Percentiles rank a stretch among this genome's conserved stretches.
Evolutionary conservation across 306 rosid genomes (phyloP).

Genomic region (Myrica gale): DNA sequence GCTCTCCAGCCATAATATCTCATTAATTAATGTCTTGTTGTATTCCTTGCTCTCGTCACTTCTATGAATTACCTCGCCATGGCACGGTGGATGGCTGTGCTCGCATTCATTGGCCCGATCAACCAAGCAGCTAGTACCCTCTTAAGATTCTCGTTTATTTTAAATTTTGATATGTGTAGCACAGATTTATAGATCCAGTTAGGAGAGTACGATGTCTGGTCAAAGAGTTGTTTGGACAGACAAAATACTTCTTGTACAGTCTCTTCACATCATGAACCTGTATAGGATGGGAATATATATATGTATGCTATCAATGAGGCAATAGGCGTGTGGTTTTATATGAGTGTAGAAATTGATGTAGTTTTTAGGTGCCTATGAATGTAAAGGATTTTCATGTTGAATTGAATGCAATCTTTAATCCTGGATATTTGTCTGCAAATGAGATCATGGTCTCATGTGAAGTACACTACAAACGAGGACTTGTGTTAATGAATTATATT

Average conservation of each 20-base stretch:
- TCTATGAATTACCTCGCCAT: constrained; percentile 26
- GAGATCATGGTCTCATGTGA: no score
- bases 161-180: constrained; percentile 44
- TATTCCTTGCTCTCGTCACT: constrained; percentile 32
- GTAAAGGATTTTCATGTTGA: no score
- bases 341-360: neutral
- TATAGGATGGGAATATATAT: constrained; percentile 19
- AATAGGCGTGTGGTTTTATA: constrained; percentile 14
- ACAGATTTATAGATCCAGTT: constrained; percentile 35
- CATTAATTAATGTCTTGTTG: neutral
- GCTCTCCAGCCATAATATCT: constrained; percentile 30
- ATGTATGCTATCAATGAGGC: constrained; percentile 5
- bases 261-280: constrained; percentile 15
- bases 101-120: constrained; percentile 28
- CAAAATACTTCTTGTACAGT: constrained; percentile 28
- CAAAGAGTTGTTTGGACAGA: constrained; percentile 22
- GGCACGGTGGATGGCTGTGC: constrained; percentile 40
- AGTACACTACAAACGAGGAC: no score
- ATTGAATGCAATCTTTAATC: no score
- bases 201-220: constrained; percentile 34
- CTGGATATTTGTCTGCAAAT: no score
- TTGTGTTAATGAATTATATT: no score
- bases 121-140: constrained; percentile 32
- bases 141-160: constrained; percentile 30
- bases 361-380: neutral